A percentile compares a stretch with the other conserved stretches of the same genome.
phyloP scores from a whole-genome alignment of 148 eudicot species.

The Arctostaphylos glauca region DNA sequence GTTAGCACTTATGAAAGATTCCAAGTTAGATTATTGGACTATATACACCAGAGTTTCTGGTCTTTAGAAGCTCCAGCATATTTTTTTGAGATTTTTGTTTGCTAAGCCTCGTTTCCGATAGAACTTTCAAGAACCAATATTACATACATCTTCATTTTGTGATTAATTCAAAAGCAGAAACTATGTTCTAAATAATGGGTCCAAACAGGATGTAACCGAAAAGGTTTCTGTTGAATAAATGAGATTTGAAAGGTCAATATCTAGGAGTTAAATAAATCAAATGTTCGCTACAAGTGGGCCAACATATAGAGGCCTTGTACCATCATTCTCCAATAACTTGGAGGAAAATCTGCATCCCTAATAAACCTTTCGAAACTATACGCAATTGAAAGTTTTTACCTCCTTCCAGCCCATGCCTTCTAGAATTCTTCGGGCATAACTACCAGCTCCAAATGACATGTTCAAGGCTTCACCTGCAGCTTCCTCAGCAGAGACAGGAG shows the following conservation, averaged over 20 bases:
- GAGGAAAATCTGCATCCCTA: background rate
- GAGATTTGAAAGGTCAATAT: background rate
- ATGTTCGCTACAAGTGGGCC: background rate
- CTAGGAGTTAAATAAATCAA: background rate
- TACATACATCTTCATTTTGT: background rate
- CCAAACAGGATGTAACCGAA: background rate
- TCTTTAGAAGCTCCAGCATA: background rate
- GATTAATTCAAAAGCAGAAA: background rate
- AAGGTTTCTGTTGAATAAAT: background rate
- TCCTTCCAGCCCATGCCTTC: constrained; percentile 98
- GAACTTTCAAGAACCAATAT: background rate
- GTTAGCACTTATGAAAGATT: background rate
- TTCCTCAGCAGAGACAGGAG: constrained; percentile 44
- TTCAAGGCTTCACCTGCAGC: constrained; percentile 83
- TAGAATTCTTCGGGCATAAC: constrained; percentile 77
- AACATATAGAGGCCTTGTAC: background rate
- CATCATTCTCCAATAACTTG: background rate
- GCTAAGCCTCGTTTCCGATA: background rate
- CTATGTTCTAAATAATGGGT: background rate
- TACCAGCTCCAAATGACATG: constrained; percentile 84
- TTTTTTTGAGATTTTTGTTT: background rate
- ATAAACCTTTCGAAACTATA: background rate
- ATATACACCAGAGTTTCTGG: background rate
- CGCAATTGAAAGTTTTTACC: constrained; percentile 37
- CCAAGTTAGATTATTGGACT: background rate